These are phyloP conservation scores for Suillus fuscotomentosus DNA, from an alignment of 768 basidiomycete genomes.

Conservation along the genomic window DNA sequence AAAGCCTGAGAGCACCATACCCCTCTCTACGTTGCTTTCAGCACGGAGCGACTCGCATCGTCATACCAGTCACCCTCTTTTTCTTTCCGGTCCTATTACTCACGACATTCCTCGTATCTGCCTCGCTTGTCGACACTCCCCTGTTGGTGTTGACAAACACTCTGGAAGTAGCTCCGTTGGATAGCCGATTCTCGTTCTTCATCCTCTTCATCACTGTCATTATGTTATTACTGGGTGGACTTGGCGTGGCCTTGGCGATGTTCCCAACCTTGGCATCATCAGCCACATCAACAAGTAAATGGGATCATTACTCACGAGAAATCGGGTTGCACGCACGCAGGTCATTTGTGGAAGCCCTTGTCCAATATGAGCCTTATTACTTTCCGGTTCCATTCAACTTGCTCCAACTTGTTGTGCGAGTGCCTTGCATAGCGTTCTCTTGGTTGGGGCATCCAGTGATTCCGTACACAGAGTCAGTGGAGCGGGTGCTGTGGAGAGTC, in stretches of 20 bases:
- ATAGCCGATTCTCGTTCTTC: slow-evolving; percentile 45
- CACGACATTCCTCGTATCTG: slow-evolving; percentile 43
- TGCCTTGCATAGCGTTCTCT: slow-evolving; percentile 4
- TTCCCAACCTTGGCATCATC: slow-evolving; percentile 12
- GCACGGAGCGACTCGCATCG: slow-evolving; percentile 35
- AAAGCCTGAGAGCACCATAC: slow-evolving; percentile 37
- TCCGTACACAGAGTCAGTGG: slow-evolving; percentile 14
- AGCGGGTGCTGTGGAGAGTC: slow-evolving; percentile 41
- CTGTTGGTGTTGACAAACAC: slow-evolving; percentile 6
- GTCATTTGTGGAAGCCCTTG: slow-evolving; percentile 36
- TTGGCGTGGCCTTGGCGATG: slow-evolving; percentile 31
- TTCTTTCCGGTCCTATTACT: slow-evolving; percentile 50
- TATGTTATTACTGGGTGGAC: slow-evolving; percentile 32
- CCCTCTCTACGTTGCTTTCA: slow-evolving; percentile 44
- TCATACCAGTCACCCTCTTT: slow-evolving; percentile 41
- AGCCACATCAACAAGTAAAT: slow-evolving; percentile 20
- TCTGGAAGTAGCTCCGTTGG: slow-evolving; percentile 40
- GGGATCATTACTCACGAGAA: slow-evolving; percentile 48
- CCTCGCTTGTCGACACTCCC: slow-evolving; percentile 44
- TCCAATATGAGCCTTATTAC: slow-evolving; percentile 35
- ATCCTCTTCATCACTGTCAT: slow-evolving; percentile 35
- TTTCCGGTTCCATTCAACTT: slow-evolving; percentile 58
- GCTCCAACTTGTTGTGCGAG: slow-evolving; percentile 18
- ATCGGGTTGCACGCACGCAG: slow-evolving; percentile 46
- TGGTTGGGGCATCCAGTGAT: slow-evolving; percentile 19